These are phyloP conservation scores for Abortiporus biennis DNA, from an alignment of 1,284 basidiomycete genomes.

Conservation along the genomic window DNA sequence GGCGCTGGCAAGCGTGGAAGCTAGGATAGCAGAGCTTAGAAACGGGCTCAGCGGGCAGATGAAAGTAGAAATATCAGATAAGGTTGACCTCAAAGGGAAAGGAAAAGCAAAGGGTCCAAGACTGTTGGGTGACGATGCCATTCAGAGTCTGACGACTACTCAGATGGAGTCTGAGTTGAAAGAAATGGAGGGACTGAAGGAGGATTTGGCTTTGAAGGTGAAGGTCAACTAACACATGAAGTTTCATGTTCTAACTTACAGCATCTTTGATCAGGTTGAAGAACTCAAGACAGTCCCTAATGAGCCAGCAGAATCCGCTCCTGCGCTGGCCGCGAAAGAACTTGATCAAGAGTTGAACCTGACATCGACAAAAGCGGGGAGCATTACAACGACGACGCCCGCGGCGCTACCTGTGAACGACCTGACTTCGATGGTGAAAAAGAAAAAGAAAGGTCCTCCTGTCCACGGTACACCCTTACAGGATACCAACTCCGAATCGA, in stretches of 20 bases:
- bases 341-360: slow-evolving; percentile 62
- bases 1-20: slow-evolving; percentile 71
- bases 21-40: slow-evolving; percentile 59
- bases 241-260: background rate
- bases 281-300: slow-evolving; percentile 79
- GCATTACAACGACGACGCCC: background rate
- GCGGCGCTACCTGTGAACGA: slow-evolving; percentile 49
- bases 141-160: slow-evolving; percentile 54
- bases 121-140: slow-evolving; percentile 44
- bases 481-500: slow-evolving; percentile 10
- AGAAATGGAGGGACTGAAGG: slow-evolving; percentile 69
- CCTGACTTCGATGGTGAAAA: slow-evolving; percentile 76
- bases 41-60: slow-evolving; percentile 42
- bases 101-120: slow-evolving; percentile 44
- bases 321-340: slow-evolving; percentile 58
- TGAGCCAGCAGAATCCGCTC: slow-evolving; percentile 49
- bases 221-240: no score
- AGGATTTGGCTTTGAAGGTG: slow-evolving; percentile 81
- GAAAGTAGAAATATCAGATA: slow-evolving; percentile 17
- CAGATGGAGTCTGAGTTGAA: slow-evolving; percentile 75
- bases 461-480: slow-evolving; percentile 25
- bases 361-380: slow-evolving; percentile 18
- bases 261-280: slow-evolving; percentile 53
- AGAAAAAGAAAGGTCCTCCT: slow-evolving; percentile 67
- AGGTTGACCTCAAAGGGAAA: slow-evolving; percentile 54